Evolutionary conservation across 2,329 filamentous ascomycete species (phyloP).

Genomic region (Fusarium bactridioides): DNA sequence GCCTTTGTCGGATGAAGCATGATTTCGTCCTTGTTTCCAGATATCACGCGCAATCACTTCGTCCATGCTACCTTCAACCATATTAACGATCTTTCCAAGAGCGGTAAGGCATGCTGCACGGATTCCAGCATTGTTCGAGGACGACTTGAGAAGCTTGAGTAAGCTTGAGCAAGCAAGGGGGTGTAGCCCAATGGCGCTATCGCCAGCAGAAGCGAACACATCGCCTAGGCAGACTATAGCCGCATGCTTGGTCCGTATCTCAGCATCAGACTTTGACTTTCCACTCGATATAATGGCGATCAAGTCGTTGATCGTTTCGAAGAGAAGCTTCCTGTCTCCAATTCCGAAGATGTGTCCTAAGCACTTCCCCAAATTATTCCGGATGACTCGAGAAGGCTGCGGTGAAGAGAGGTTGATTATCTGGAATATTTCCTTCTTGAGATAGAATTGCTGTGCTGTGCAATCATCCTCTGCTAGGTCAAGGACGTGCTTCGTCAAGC

Average conservation of each 20-base stretch:
- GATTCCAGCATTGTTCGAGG: constrained; percentile 81
- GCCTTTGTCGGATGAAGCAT: constrained; percentile 82
- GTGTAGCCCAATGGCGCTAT: constrained; percentile 88
- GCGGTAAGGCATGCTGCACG: constrained; percentile 80
- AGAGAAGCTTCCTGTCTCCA: constrained; percentile 90
- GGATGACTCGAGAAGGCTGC: constrained; percentile 84
- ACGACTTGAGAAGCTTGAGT: constrained; percentile 80
- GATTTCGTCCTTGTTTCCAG: constrained; percentile 88
- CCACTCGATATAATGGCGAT: constrained; percentile 74
- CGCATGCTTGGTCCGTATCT: constrained; percentile 83
- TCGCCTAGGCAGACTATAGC: constrained; percentile 87
- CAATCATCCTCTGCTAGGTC: constrained; percentile 79
- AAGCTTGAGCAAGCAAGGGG: constrained; percentile 75
- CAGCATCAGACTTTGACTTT: constrained; percentile 78
- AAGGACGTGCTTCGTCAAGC: constrained; percentile 81
- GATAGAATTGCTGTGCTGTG: constrained; percentile 85
- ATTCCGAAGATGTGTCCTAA: constrained; percentile 83
- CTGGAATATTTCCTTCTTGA: constrained; percentile 95
- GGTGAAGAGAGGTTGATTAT: constrained; percentile 87
- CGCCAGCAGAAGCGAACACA: constrained; percentile 89
- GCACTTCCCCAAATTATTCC: constrained; percentile 87
- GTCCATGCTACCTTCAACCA: constrained; percentile 80
- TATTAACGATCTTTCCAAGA: constrained; percentile 77
- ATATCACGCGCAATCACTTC: constrained; percentile 86
- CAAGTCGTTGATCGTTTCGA: constrained; percentile 93